A percentile compares a stretch with the other conserved stretches of the same genome.
These are phyloP conservation scores for Phytophthora fragariaefolia DNA, from an alignment of 352 stramenopile species.

Conservation along the genomic window DNA sequence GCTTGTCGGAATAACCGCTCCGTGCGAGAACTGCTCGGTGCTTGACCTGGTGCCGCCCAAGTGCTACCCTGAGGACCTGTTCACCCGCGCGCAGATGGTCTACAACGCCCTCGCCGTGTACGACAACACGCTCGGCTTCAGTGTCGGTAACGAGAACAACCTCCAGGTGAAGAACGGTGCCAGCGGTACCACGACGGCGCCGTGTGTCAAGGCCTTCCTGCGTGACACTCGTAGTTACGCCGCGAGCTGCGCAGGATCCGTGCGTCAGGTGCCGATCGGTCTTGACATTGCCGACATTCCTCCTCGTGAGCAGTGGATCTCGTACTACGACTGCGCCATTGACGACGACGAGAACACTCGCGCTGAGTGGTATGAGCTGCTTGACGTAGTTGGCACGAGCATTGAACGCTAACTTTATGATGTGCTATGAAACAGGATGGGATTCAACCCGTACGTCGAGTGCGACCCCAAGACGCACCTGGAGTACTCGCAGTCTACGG, in stretches of 20 bases:
- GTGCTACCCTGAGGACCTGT: conserved; percentile 55
- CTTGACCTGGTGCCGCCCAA: conserved; percentile 40
- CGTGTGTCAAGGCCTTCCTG: conserved; percentile 69
- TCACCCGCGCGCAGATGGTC: conserved; percentile 53
- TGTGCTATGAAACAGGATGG: conserved; percentile 32
- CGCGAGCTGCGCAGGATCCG: conserved; percentile 33
- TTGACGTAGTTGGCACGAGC: background rate
- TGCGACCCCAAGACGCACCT: conserved; percentile 61
- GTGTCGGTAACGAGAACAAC: conserved; percentile 66
- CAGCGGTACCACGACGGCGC: conserved; percentile 36
- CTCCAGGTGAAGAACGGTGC: conserved; percentile 24
- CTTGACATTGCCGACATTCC: conserved; percentile 69
- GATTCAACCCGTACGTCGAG: conserved; percentile 75
- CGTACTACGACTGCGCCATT: conserved; percentile 74
- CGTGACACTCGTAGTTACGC: conserved; percentile 56
- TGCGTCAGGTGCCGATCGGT: conserved; percentile 70
- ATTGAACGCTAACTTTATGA: too few species aligned
- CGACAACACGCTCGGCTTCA: conserved; percentile 66
- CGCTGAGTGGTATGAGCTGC: conserved; percentile 47
- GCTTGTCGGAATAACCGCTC: conserved; percentile 65
- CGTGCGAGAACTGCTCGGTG: conserved; percentile 58
- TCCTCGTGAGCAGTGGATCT: conserved; percentile 57
- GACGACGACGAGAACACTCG: conserved; percentile 54
- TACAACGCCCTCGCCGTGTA: conserved; percentile 71
- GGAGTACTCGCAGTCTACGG: conserved; percentile 60